phyloP scores from a whole-genome alignment of 2,329 filamentous ascomycete species.

The Verticillium klebahnii region DNA sequence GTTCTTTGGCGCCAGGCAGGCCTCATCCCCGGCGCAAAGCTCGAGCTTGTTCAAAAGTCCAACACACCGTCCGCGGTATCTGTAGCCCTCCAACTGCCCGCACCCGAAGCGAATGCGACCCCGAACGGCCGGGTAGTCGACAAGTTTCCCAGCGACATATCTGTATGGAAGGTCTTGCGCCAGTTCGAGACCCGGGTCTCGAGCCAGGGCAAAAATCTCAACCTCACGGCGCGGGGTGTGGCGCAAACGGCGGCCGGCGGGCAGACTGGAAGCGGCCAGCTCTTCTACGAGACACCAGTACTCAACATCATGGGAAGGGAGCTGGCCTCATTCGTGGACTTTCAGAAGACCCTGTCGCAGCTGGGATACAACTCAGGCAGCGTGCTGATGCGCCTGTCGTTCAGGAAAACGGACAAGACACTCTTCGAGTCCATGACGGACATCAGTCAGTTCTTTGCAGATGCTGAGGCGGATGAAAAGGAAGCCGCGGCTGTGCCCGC shows the following conservation, averaged over 20 bases:
- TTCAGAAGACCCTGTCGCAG: conserved; percentile 85
- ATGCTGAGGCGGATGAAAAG: conserved; percentile 29
- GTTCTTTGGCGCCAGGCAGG: conserved; percentile 79
- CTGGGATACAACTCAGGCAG: conserved; percentile 83
- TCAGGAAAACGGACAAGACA: conserved; percentile 70
- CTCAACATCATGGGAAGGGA: conserved; percentile 80
- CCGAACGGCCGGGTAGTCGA: conserved; percentile 68
- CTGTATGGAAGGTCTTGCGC: conserved; percentile 83
- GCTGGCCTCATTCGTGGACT: conserved; percentile 68
- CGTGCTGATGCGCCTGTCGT: conserved; percentile 72
- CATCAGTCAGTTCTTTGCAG: conserved; percentile 71
- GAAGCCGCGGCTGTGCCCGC: conserved; percentile 10
- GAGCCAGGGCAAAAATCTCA: conserved; percentile 58
- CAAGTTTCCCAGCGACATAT: conserved; percentile 84
- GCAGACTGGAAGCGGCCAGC: conserved; percentile 60
- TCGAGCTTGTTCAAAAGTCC: conserved; percentile 85
- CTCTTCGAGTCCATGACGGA: conserved; percentile 80
- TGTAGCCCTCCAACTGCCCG: conserved; percentile 81
- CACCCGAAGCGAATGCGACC: conserved; percentile 59
- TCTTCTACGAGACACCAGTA: conserved; percentile 85
- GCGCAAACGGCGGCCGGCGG: conserved; percentile 53
- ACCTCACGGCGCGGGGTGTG: conserved; percentile 80
- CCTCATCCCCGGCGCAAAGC: conserved; percentile 78
- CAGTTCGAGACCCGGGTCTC: conserved; percentile 78
- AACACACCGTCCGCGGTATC: conserved; percentile 81